Evolutionary conservation across 1,139 yeast genomes (phyloP).

Genomic region (Oligophagozyma castellii): DNA sequence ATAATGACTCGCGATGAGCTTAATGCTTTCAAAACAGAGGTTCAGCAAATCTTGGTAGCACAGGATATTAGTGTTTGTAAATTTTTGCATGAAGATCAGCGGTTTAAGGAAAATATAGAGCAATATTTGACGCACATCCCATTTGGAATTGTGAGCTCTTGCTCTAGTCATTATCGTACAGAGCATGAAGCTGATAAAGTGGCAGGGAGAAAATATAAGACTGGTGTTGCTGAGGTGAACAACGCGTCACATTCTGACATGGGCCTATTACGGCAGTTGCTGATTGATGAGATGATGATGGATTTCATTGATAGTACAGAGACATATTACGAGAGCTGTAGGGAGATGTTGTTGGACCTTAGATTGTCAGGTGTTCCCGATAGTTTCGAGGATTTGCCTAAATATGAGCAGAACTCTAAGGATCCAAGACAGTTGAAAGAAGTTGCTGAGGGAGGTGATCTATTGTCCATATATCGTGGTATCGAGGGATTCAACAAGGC

Average conservation of each 20-base stretch:
- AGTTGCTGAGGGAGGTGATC: slow-evolving; percentile 19
- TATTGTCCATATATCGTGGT: slow-evolving; percentile 24
- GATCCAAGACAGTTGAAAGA: too few species aligned
- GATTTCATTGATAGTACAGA: slow-evolving; percentile 3
- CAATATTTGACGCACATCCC: too few species aligned
- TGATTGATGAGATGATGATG: slow-evolving; percentile 28
- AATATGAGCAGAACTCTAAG: slow-evolving; percentile 18
- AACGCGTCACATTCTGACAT: too few species aligned
- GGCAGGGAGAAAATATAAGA: slow-evolving; percentile 52
- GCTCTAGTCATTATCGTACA: slow-evolving; percentile 20
- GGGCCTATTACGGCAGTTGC: slow-evolving; percentile 39
- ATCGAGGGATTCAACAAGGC: slow-evolving; percentile 30
- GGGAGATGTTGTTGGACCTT: slow-evolving; percentile 31
- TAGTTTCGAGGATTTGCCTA: slow-evolving; percentile 12
- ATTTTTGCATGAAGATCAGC: slow-evolving; percentile 31
- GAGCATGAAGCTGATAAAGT: slow-evolving; percentile 30
- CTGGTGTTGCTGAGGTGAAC: slow-evolving; percentile 72
- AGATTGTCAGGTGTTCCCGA: slow-evolving; percentile 21
- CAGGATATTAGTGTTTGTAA: slow-evolving; percentile 47
- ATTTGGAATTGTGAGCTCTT: too few species aligned
- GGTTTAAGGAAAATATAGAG: too few species aligned
- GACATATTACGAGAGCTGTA: slow-evolving; percentile 39
- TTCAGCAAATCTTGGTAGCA: slow-evolving; percentile 31
- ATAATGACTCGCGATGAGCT: slow-evolving; percentile 34
- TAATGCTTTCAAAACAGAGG: slow-evolving; percentile 30